Evolutionary conservation across 78 protist species (phyloP), one percentile per base, ranked within the genome.

Genomic region (Guillardia theta): DNA sequence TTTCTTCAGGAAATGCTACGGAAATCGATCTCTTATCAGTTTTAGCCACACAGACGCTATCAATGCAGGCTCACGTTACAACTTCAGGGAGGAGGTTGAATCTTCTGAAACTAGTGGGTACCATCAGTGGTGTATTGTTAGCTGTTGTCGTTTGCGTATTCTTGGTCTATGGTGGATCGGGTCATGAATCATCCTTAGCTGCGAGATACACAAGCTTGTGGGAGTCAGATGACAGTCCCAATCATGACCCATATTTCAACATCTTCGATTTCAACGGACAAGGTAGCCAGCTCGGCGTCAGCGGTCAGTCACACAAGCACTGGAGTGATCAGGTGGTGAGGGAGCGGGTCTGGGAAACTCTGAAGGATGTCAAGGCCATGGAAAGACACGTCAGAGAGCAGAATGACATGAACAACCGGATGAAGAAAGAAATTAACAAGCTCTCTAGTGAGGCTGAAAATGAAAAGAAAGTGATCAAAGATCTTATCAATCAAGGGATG

Each of bases 321-420:
- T 70, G 83, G 83, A 70, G 46, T 22, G 21, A 12, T 15, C 46
- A 70, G 41, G 83, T 33, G 83, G 83, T 70, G 83, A 12, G 83
- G 41, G 83, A 70, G 83, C 83, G 83, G 45, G 83, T 70, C 21
- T 70, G 83, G 83, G 46, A 70, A 18, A 70, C 83, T 36, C 83
- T 70, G 46, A 70, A 70, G 41, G 83, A 70, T 6, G 83, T 70
- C 27, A 22, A 12, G 83, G 83, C 83, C 36, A 70, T 70, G 83
- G 83, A 70, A 43, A 36, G 83, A 24, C 83, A 70, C 83, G 83
- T 70, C 36, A 36, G 83, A 36, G 83, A 70, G 83, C 83, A 70
- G 83, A 70, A 70, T 24, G 83, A 24, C 46, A 36, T 70, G 46
- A 70, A 70, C 83, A 70, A 12, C 41, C n/a, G 36, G 41, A 70